These are phyloP conservation scores for Ceratobasidium sp. DNA, from an alignment of 1,284 basidiomycete species.

Conservation along the genomic window DNA sequence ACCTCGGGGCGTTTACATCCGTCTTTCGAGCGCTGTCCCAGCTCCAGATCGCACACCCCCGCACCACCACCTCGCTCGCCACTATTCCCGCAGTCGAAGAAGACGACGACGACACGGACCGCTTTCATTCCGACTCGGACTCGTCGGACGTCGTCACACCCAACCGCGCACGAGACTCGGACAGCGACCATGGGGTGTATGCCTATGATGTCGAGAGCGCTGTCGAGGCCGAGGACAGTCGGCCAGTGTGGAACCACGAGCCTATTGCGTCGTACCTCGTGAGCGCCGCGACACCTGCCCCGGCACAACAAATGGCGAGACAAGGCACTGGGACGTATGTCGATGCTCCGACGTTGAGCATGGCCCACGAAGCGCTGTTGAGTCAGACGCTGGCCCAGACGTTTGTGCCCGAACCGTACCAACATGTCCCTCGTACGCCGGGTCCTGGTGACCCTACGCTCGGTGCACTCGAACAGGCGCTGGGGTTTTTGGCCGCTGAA, in stretches of 20 bases:
- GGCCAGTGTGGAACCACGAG: conserved; percentile 70
- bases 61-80: conserved; percentile 41
- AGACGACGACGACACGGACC: conserved; percentile 35
- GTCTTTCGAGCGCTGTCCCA: conserved; percentile 72
- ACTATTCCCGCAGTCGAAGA: neutral
- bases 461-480: conserved; percentile 66
- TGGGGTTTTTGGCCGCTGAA: conserved; percentile 71
- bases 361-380: conserved; percentile 26
- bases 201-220: conserved; percentile 43
- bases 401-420: neutral
- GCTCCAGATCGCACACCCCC: conserved; percentile 55
- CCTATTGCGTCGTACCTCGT: conserved; percentile 65
- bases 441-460: conserved; percentile 58
- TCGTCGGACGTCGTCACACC: conserved; percentile 22
- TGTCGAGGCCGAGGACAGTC: conserved; percentile 47
- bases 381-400: conserved; percentile 29
- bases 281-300: conserved; percentile 39
- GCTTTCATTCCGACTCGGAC: neutral
- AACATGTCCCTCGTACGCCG: conserved; percentile 30
- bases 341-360: conserved; percentile 12
- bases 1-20: conserved; percentile 73
- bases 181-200: neutral
- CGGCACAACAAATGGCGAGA: conserved; percentile 45
- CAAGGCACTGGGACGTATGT: conserved; percentile 48
- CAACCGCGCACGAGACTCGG: conserved; percentile 12